A percentile compares a stretch with the other conserved stretches of the same genome.
phyloP scores from a whole-genome alignment of 108 stramenopile genomes.

The Licmophora abbreviata region DNA sequence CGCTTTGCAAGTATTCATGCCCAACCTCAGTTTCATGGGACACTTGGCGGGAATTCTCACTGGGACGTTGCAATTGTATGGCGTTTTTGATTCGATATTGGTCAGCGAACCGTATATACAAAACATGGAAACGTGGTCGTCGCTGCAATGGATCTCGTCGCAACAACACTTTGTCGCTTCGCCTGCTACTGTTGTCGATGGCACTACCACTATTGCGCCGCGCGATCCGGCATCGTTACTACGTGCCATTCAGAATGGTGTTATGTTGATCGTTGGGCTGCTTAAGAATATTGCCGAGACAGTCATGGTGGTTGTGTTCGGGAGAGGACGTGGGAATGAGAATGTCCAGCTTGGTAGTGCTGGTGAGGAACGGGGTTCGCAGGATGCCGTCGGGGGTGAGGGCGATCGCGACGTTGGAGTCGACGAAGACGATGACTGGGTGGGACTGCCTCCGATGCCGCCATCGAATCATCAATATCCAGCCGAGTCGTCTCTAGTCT shows the following conservation, averaged over 20 bases:
- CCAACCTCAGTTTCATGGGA: slow-evolving; percentile 58
- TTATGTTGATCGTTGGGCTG: slow-evolving; percentile 10
- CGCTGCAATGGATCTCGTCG: slow-evolving; percentile 4
- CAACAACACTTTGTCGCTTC: slow-evolving; percentile 21
- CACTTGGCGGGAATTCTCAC: slow-evolving; percentile 70
- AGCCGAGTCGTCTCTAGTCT: background rate
- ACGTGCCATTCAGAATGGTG: slow-evolving; percentile 9
- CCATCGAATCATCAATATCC: slow-evolving; percentile 2
- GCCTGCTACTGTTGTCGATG: slow-evolving; percentile 7
- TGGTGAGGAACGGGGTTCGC: background rate
- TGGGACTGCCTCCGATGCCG: slow-evolving; percentile 30
- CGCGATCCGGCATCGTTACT: slow-evolving; percentile 12
- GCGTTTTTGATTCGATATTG: slow-evolving; percentile 27
- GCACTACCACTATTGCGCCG: slow-evolving; percentile 11
- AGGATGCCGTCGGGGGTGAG: background rate
- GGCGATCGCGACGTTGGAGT: slow-evolving; percentile 5
- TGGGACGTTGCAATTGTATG: slow-evolving; percentile 53
- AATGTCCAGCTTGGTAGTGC: slow-evolving; percentile 14
- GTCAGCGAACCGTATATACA: slow-evolving; percentile 26
- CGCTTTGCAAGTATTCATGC: slow-evolving; percentile 70
- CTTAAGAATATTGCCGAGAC: slow-evolving; percentile 33
- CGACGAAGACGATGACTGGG: slow-evolving; percentile 42
- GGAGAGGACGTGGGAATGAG: slow-evolving; percentile 26
- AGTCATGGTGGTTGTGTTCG: slow-evolving; percentile 38
- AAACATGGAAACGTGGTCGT: slow-evolving; percentile 19